These are phyloP conservation scores for Astrephomene gubernaculifera DNA, from an alignment of 139 green algal species.

Conservation along the genomic window DNA sequence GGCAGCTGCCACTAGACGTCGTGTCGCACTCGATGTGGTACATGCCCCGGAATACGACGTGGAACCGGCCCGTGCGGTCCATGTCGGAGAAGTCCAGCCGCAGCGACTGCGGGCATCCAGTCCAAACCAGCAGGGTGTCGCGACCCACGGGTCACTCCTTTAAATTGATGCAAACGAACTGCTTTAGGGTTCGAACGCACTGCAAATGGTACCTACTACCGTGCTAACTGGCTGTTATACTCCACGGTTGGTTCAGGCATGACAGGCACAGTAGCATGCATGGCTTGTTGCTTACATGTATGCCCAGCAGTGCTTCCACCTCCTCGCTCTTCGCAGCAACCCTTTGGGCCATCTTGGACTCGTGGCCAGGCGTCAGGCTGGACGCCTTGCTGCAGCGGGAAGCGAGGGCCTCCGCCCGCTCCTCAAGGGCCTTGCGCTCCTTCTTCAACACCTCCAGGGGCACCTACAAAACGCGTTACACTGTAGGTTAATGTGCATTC, in stretches of 20 bases:
- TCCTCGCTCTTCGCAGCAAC: constrained; percentile 9
- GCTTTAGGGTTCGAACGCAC: too few relatives aligned
- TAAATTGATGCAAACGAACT: too few relatives aligned
- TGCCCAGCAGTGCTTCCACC: constrained; percentile 41
- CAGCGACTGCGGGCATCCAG: constrained; percentile 13
- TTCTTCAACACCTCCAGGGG: constrained; percentile 12
- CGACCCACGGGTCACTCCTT: too few relatives aligned
- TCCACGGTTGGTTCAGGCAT: too few relatives aligned
- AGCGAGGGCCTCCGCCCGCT: background rate
- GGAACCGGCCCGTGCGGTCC: constrained; percentile 6
- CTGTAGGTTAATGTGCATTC: too few relatives aligned
- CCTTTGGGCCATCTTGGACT: background rate
- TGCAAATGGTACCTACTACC: too few relatives aligned
- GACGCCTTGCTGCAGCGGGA: background rate
- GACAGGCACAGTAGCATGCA: too few relatives aligned
- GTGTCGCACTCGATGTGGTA: background rate
- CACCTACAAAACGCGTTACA: background rate
- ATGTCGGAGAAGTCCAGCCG: constrained; percentile 7
- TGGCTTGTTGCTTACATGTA: constrained; percentile 43
- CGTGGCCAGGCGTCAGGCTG: constrained; percentile 2
- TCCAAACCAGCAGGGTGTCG: too few relatives aligned
- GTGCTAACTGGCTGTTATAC: too few relatives aligned
- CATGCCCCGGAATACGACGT: background rate
- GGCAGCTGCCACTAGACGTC: background rate
- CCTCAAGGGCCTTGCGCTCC: constrained; percentile 11